These are phyloP conservation scores for Chaetothyriales sp. DNA, from an alignment of 2,329 filamentous ascomycete genomes.

Conservation along the genomic window DNA sequence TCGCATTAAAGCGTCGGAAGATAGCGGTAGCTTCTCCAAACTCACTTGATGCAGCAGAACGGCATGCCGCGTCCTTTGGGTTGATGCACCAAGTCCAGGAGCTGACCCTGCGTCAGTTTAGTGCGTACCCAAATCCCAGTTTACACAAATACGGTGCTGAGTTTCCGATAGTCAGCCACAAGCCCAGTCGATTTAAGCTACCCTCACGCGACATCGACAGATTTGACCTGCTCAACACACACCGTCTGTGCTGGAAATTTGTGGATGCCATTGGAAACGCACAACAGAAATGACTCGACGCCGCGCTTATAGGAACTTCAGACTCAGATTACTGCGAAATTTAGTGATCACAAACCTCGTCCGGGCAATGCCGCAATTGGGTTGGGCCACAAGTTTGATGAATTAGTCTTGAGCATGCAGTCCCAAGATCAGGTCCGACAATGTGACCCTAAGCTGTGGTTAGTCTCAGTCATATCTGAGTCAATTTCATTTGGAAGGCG, in stretches of 20 bases:
- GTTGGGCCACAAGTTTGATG: no score
- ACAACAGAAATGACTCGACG: background rate
- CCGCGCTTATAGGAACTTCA: background rate
- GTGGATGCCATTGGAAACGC: background rate
- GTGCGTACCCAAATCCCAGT: background rate
- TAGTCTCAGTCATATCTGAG: no score
- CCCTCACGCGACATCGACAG: conserved; percentile 2
- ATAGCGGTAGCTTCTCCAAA: background rate
- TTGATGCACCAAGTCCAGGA: background rate
- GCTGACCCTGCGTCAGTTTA: background rate
- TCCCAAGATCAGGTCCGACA: no score
- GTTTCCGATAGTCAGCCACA: background rate
- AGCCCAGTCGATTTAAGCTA: conserved; percentile 3
- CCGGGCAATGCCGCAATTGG: no score
- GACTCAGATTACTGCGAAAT: no score
- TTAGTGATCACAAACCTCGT: no score
- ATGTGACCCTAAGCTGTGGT: no score
- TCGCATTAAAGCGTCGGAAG: conserved; percentile 8
- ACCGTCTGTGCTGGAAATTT: conserved; percentile 9
- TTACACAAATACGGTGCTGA: background rate
- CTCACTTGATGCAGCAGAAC: background rate
- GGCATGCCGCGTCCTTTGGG: conserved; percentile 1
- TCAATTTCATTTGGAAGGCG: no score
- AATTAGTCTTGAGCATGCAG: no score
- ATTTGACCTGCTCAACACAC: conserved; percentile 7